A percentile compares a stretch with the other conserved stretches of the same genome.
phyloP scores from a whole-genome alignment of 2,329 filamentous ascomycete species.

The Aspergillus ochraceoroseus region DNA sequence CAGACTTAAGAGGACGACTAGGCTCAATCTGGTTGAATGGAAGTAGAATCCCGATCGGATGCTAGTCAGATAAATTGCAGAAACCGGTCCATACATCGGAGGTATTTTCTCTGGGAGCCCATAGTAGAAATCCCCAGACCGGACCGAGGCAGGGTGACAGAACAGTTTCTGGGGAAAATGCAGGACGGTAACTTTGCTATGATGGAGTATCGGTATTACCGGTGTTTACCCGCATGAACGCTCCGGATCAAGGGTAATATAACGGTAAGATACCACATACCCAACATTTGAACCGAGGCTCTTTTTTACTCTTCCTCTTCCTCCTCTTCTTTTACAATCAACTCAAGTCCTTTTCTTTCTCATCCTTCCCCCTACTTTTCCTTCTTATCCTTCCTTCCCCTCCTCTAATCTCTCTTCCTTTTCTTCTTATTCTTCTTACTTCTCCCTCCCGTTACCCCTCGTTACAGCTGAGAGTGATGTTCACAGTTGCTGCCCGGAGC shows the following conservation, averaged over 20 bases:
- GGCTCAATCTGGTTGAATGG: no score
- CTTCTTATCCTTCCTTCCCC: constrained; percentile 4
- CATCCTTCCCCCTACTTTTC: constrained; percentile 14
- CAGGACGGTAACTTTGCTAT: no score
- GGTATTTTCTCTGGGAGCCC: no score
- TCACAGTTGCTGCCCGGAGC: constrained; percentile 42
- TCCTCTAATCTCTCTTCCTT: constrained; percentile 10
- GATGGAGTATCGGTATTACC: no score
- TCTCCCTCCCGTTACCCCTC: constrained; percentile 10
- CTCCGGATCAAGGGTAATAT: neutral
- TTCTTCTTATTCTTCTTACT: constrained; percentile 14
- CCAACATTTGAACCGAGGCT: constrained; percentile 12
- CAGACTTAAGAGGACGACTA: neutral
- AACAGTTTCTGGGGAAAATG: neutral
- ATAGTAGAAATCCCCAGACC: neutral
- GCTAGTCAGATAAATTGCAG: no score
- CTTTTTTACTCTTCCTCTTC: constrained; percentile 13
- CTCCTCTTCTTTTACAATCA: constrained; percentile 12
- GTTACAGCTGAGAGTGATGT: constrained; percentile 37
- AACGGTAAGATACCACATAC: no score
- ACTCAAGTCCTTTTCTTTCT: no score
- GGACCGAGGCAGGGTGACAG: constrained; percentile 11
- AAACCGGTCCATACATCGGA: no score
- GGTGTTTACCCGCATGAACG: no score
- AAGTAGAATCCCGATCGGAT: no score